Evolutionary conservation across 768 basidiomycete genomes (phyloP), one percentile per base, ranked within the genome.

Genomic region (Fistulinella prunicolor): DNA sequence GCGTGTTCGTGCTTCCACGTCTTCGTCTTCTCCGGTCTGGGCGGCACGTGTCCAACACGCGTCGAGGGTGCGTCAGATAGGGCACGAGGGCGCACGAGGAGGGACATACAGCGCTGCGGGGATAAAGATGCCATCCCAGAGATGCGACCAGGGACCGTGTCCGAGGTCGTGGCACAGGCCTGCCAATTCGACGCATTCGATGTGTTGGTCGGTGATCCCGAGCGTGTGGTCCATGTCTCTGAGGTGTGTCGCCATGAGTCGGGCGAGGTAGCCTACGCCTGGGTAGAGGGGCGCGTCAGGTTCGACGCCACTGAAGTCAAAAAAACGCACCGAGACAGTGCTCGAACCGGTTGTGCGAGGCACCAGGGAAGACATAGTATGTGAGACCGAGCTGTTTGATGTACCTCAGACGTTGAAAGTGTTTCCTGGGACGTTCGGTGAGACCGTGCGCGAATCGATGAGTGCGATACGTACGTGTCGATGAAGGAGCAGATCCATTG

Each of bases 101-200:
- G 1, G 17, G n/a, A 73, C 80, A 57, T 58, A 89, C 89, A 80
- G 53, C 1, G 80, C 82, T 4, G 57, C 47, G 1, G 87, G 87
- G 43, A 93, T 89, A 63, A 89, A 90, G 44, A 72, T 59, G 7
- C 70, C 68, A 53, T 93, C 89, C 84, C 86, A 93, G 8, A 92
- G 83, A 62, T 93, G 90, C 49, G 82, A 85, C 82, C 86, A 91
- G 0, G 89, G 89, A 0, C 90, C 90, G 57, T 91, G 89, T 0
- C 88, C 89, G 4, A 92, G 78, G 63, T 92, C 89, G 56, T 92
- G 90, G 47, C 89, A 90, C 3, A 91, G 71, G 0, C 88, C 90
- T 0, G 89, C 89, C 20, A 92, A 70, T 49, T 86, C 83, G 16
- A 92, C 83, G 49, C 90, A 92, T 42, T 75, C 73, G 24, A 91